These are phyloP conservation scores for Didymella exigua DNA, from an alignment of 2,329 filamentous ascomycete species.

Conservation along the genomic window DNA sequence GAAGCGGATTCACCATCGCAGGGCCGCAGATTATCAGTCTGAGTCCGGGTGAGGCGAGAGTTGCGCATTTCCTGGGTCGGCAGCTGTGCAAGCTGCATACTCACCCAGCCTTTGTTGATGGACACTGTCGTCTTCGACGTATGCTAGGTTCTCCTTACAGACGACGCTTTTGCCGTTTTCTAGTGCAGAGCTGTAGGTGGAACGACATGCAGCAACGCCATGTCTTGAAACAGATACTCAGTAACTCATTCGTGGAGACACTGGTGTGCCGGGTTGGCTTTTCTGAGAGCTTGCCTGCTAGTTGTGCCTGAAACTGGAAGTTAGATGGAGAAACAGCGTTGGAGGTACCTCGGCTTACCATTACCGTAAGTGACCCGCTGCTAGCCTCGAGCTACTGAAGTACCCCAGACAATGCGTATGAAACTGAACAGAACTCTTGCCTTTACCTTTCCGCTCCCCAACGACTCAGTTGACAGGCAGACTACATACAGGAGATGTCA, in stretches of 20 bases:
- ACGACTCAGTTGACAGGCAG: background rate
- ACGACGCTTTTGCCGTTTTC: background rate
- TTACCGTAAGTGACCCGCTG: conserved; percentile 18
- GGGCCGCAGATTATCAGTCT: conserved; percentile 20
- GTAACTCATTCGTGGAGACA: conserved; percentile 26
- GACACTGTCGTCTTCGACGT: conserved; percentile 14
- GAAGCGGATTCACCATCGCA: conserved; percentile 22
- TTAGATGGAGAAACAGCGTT: background rate
- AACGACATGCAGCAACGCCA: conserved; percentile 21
- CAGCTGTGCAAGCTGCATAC: conserved; percentile 2
- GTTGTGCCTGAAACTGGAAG: background rate
- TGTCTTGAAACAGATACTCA: conserved; percentile 25
- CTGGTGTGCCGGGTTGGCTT: conserved; percentile 22
- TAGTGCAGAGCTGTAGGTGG: background rate
- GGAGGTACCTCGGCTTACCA: conserved; percentile 1
- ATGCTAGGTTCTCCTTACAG: background rate
- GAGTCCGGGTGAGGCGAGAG: conserved; percentile 16
- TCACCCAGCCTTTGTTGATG: conserved; percentile 26
- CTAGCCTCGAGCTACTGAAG: conserved; percentile 25
- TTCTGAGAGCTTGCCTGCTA: conserved; percentile 21
- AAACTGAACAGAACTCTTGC: background rate
- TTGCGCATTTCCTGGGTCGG: conserved; percentile 8
- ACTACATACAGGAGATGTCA: conserved; percentile 26
- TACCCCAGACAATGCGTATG: background rate
- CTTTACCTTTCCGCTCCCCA: background rate